Conservation (phyloP, 306 rosid genomes). For the Rubus parviflorus region DNA sequence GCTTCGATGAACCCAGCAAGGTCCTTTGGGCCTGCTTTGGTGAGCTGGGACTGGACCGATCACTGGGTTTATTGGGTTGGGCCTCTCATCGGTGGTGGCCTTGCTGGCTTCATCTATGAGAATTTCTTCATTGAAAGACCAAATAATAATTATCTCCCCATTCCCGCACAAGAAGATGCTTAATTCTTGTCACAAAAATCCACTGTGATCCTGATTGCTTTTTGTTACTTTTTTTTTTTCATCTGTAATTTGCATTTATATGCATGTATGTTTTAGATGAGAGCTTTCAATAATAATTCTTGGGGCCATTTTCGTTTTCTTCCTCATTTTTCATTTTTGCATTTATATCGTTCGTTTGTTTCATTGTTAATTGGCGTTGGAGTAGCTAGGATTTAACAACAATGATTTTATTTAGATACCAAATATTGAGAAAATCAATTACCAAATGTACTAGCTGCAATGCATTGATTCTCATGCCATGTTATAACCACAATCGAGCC, state of each 20-base stretch:
- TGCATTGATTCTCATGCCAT: too few relatives aligned
- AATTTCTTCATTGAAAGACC: conserved; percentile 59
- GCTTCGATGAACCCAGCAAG: conserved; percentile 93
- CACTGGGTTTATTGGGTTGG: conserved; percentile 98
- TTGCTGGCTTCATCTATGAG: conserved; percentile 76
- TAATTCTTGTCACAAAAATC: not conserved
- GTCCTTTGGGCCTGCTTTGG: conserved; percentile 90
- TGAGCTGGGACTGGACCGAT: conserved; percentile 72
- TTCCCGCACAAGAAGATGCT: conserved; percentile 38
- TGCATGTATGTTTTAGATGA: not conserved
- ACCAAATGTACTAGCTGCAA: too few relatives aligned
- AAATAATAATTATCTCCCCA: conserved; percentile 35
- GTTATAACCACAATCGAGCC: too few relatives aligned
- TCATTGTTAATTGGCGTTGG: too few relatives aligned
- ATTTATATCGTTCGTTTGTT: too few relatives aligned
- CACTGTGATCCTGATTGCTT: not conserved
- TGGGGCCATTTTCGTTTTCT: not conserved
- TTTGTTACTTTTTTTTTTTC: not conserved
- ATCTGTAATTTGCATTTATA: not conserved
- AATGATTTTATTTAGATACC: too few relatives aligned
- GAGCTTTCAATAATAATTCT: not conserved
- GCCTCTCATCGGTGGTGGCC: conserved; percentile 86
- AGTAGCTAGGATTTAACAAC: too few relatives aligned
- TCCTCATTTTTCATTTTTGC: too few relatives aligned
- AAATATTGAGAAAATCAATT: too few relatives aligned